Evolutionary conservation across 768 basidiomycete genomes (phyloP).

Genomic region (Lactarius deliciosus): DNA sequence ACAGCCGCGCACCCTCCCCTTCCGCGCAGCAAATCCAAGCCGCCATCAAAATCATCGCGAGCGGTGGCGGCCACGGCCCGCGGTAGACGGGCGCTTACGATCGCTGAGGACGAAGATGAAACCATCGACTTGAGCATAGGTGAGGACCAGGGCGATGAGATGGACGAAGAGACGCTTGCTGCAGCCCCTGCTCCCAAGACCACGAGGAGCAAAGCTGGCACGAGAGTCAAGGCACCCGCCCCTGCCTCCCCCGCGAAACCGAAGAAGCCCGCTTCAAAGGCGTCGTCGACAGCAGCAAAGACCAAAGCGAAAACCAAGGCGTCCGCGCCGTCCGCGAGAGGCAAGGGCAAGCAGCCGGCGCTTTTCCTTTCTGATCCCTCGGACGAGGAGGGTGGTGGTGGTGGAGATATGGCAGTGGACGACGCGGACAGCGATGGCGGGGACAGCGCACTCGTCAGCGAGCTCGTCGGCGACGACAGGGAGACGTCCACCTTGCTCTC

Average conservation of each 20-base stretch:
- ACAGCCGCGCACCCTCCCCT: conserved; percentile 14
- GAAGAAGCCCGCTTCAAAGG: conserved; percentile 4
- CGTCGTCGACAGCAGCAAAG: conserved; percentile 1
- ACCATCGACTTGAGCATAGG: neutral
- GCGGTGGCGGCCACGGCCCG: neutral
- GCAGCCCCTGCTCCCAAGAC: neutral
- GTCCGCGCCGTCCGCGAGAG: too few species aligned
- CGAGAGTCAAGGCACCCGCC: conserved; percentile 1
- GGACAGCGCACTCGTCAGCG: neutral
- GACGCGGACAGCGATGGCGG: neutral
- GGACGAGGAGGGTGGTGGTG: conserved; percentile 15
- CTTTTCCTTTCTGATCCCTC: conserved; percentile 27
- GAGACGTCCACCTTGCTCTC: conserved; percentile 33
- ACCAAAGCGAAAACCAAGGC: neutral
- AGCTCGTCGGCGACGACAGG: neutral
- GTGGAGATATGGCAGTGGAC: neutral
- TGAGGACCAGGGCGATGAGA: neutral
- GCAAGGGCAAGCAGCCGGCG: conserved; percentile 11
- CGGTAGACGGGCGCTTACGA: neutral
- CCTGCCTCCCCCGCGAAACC: neutral
- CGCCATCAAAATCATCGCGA: conserved; percentile 9
- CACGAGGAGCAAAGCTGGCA: neutral
- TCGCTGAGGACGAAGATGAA: neutral
- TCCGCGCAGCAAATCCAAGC: conserved; percentile 10
- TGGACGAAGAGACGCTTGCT: neutral